These are phyloP conservation scores for Digitaria exilis DNA, from an alignment of 202 grass and related monocot species.

Conservation along the genomic window DNA sequence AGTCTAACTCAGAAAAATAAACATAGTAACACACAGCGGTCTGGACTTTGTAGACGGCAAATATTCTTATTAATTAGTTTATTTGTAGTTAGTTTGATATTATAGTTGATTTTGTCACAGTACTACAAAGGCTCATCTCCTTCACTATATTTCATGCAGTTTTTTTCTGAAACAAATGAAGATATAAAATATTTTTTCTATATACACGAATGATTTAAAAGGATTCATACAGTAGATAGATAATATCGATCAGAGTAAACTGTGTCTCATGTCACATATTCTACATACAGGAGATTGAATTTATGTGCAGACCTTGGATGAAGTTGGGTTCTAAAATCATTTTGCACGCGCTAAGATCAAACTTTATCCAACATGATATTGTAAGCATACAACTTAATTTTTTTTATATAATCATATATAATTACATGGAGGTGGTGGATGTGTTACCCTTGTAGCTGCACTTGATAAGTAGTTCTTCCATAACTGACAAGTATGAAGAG, in stretches of 20 bases:
- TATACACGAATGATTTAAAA: neutral
- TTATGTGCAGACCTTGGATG: neutral
- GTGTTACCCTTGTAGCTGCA: constrained; percentile 51
- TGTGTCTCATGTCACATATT: neutral
- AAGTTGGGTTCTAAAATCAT: neutral
- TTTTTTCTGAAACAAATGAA: neutral
- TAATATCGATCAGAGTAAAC: neutral
- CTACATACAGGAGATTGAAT: neutral
- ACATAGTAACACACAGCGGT: neutral
- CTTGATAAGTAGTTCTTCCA: constrained; percentile 47
- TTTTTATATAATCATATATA: neutral
- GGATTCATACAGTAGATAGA: neutral
- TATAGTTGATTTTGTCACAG: neutral
- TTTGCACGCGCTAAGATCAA: neutral
- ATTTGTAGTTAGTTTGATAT: neutral
- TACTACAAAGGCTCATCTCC: neutral
- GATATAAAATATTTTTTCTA: neutral
- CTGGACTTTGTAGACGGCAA: neutral
- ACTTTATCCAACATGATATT: neutral
- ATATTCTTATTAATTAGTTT: neutral
- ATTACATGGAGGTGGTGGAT: neutral
- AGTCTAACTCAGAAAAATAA: neutral
- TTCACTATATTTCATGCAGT: neutral
- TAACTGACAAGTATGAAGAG: constrained; percentile 18
- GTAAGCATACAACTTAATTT: neutral